Percentiles rank a stretch among this genome's conserved stretches.
phyloP scores from a whole-genome alignment of 495 filamentous ascomycete species.

The Usnea hakonensis region DNA sequence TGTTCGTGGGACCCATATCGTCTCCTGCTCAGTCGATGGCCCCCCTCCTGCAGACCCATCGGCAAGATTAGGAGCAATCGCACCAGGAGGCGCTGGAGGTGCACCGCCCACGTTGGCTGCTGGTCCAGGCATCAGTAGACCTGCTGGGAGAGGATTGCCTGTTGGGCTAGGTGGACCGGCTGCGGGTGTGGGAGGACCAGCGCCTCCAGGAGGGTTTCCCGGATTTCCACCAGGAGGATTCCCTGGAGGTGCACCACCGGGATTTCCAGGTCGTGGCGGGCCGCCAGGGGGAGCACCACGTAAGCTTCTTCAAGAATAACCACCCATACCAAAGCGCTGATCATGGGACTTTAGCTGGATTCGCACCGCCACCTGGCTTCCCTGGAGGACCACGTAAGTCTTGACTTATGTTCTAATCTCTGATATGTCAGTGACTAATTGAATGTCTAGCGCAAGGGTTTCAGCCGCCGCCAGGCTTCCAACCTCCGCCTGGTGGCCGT shows the following conservation, averaged over 20 bases:
- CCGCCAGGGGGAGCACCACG: slow-evolving; percentile 49
- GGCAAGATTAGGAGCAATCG: slow-evolving; percentile 73
- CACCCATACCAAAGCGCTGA: slow-evolving; percentile 1
- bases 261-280: slow-evolving; percentile 70
- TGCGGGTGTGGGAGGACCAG: slow-evolving; percentile 76
- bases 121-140: slow-evolving; percentile 84
- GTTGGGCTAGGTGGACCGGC: slow-evolving; percentile 83
- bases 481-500: slow-evolving; percentile 52
- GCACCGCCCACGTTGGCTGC: slow-evolving; percentile 58
- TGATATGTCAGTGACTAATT: not conserved
- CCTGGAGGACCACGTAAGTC: slow-evolving; percentile 53
- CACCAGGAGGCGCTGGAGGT: slow-evolving; percentile 54
- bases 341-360: slow-evolving; percentile 38
- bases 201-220: slow-evolving; percentile 53
- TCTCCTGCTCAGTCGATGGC: slow-evolving; percentile 90
- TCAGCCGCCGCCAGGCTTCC: slow-evolving; percentile 65
- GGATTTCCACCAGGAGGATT: slow-evolving; percentile 58
- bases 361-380: slow-evolving; percentile 60
- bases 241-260: slow-evolving; percentile 59
- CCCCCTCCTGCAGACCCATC: slow-evolving; percentile 94
- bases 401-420: not conserved
- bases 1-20: slow-evolving; percentile 84
- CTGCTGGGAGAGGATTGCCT: slow-evolving; percentile 85
- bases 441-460: slow-evolving; percentile 44
- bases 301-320: slow-evolving; percentile 36